Evolutionary conservation across 106 monocot genomes (phyloP).

Genomic region (Ottelia alismoides): DNA sequence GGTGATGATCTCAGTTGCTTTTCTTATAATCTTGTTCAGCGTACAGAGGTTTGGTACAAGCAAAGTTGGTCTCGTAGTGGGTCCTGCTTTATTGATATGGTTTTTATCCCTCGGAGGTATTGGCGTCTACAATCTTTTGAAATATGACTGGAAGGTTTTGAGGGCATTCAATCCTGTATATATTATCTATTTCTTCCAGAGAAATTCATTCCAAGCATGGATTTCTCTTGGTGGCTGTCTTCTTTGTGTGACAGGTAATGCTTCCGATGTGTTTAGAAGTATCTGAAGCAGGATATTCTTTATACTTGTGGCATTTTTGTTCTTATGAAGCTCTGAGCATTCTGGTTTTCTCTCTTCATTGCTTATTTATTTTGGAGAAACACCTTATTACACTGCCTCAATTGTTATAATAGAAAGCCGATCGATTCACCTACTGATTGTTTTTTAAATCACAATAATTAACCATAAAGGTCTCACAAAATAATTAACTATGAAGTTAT

Average conservation of each 20-base stretch:
- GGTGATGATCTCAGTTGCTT: conserved; percentile 78
- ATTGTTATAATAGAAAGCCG: too few species aligned
- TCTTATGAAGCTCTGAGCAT: too few species aligned
- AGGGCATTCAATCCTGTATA: conserved; percentile 71
- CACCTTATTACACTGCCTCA: too few species aligned
- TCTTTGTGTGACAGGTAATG: conserved; percentile 74
- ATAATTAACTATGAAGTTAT: too few species aligned
- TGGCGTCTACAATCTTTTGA: conserved; percentile 73
- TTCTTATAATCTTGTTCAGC: conserved; percentile 72
- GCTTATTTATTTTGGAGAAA: too few species aligned
- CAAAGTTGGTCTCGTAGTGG: conserved; percentile 79
- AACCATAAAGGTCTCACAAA: too few species aligned
- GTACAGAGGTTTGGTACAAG: conserved; percentile 83
- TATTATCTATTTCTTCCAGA: conserved; percentile 54
- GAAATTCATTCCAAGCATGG: conserved; percentile 62
- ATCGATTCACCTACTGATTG: too few species aligned
- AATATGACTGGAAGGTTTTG: conserved; percentile 44
- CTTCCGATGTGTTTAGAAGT: too few species aligned
- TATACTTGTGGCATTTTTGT: too few species aligned
- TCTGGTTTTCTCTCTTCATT: too few species aligned
- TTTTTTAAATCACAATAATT: too few species aligned
- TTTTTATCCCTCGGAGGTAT: conserved; percentile 73
- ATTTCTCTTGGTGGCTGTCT: conserved; percentile 79
- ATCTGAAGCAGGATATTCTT: too few species aligned
- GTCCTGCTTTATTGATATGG: conserved; percentile 86